phyloP scores from a whole-genome alignment of 805 yeast species.

The Sungouiozyma ichnusensis region DNA sequence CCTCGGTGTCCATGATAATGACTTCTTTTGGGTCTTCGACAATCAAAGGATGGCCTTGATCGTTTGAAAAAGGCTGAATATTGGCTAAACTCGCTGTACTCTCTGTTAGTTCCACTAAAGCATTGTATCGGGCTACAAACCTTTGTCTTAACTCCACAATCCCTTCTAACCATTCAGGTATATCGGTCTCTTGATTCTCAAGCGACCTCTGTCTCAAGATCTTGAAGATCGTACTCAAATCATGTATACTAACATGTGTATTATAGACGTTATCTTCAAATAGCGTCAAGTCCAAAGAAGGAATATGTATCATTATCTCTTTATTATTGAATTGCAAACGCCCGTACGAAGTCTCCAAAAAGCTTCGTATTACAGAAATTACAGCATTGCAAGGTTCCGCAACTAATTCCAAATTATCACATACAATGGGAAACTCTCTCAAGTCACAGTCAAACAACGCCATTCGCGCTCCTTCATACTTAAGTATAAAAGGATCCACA shows the following conservation, averaged over 20 bases:
- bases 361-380: slow-evolving; percentile 17
- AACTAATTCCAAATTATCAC: slow-evolving; percentile 11
- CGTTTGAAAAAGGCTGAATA: slow-evolving; percentile 25
- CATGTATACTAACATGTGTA: slow-evolving; percentile 23
- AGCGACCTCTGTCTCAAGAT: slow-evolving; percentile 21
- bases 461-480: slow-evolving; percentile 15
- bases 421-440: slow-evolving; percentile 11
- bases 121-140: slow-evolving; percentile 27
- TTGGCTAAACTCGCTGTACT: slow-evolving; percentile 24
- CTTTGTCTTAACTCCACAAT: slow-evolving; percentile 17
- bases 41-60: slow-evolving; percentile 24
- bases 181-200: slow-evolving; percentile 11
- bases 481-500: slow-evolving; percentile 13
- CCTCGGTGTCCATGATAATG: slow-evolving; percentile 19
- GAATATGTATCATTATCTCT: slow-evolving; percentile 21
- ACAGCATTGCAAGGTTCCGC: slow-evolving; percentile 13
- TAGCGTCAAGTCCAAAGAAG: slow-evolving; percentile 22
- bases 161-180: slow-evolving; percentile 14
- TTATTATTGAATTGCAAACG: slow-evolving; percentile 17
- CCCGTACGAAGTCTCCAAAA: slow-evolving; percentile 17
- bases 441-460: slow-evolving; percentile 16
- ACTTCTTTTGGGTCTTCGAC: slow-evolving; percentile 21
- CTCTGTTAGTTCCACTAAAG: slow-evolving; percentile 27
- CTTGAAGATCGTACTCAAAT: slow-evolving; percentile 24
- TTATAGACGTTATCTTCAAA: slow-evolving; percentile 28